Evolutionary conservation across 306 rosid genomes (phyloP), one percentile per base, ranked within the genome.

Genomic region (Sesbania bispinosa): DNA sequence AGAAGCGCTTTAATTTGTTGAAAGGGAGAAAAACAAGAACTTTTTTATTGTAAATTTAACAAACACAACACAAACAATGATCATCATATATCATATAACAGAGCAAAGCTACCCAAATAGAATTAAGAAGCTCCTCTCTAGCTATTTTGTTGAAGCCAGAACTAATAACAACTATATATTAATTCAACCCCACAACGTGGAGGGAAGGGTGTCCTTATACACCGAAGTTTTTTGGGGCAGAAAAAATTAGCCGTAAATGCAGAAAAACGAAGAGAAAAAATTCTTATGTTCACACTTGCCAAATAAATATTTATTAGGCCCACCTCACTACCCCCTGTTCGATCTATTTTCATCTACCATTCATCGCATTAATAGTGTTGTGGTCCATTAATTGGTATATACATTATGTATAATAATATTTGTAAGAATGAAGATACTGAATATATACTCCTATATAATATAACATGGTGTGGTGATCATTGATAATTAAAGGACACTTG

Each of bases 321-420:
- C 74, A 67, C 59, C 15, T 45, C 26, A 41, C 62, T 6, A 21
- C 33, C 42, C 38, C 23, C 29, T 48, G 5, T 50, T 66, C 13
- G 14, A 77, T 51, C 19, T 33, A 32, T 62, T 61, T 39, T 41
- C 54, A 74, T 48, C 83, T 33, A 70, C 76, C 58, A 18, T 64
- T 74, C 59, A 63, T 68, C 53, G 33, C 73, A 75, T 79, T 75
- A 64, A 79, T 72, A 57, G 42, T 46, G 51, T 29, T 19, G 59
- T 57, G 81, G 76, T 71, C 86, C 80, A 48, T 67, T 62, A 4
- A 1, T 38, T 41, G 0, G 35, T 46, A 48, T 20, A 29, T 35
- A 41, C n/a, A n/a, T n/a, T n/a, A n/a, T n/a, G n/a, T n/a, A 6
- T 29, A 29, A 1, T 29, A 5, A 51, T 50, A 54, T 69, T 48